Conservation (phyloP, 108 stramenopile genomes). For the Nannochloropsis oceanica region DNA sequence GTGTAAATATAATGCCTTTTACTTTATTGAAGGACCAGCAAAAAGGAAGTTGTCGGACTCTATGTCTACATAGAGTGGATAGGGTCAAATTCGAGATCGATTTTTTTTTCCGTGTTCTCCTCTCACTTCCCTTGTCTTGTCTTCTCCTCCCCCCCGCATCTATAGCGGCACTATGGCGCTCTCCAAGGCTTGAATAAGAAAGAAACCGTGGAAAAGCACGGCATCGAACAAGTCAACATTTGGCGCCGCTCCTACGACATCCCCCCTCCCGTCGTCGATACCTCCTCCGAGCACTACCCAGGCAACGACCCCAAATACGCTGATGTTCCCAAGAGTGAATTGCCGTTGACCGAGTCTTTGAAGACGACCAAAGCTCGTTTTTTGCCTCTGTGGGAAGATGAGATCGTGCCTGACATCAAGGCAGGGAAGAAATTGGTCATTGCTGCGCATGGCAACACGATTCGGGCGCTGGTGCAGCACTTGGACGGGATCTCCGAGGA, state of each 20-base stretch:
- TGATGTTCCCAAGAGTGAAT: slow-evolving; percentile 46
- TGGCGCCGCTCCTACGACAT: slow-evolving; percentile 90
- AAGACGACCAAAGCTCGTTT: slow-evolving; percentile 77
- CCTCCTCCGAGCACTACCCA: slow-evolving; percentile 56
- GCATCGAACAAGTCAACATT: slow-evolving; percentile 80
- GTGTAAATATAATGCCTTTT: too few relatives aligned
- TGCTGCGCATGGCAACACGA: slow-evolving; percentile 94
- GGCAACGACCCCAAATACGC: slow-evolving; percentile 72
- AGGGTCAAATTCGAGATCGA: too few relatives aligned
- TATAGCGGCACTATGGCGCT: slow-evolving; percentile 25
- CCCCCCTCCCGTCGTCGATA: slow-evolving; percentile 71
- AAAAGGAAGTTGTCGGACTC: too few relatives aligned
- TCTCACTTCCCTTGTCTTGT: too few relatives aligned
- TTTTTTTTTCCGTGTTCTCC: too few relatives aligned
- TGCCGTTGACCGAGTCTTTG: slow-evolving; percentile 68
- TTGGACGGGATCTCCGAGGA: slow-evolving; percentile 86
- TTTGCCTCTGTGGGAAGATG: slow-evolving; percentile 72
- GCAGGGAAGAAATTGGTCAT: slow-evolving; percentile 82
- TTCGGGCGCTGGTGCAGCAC: slow-evolving; percentile 95
- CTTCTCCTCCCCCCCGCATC: too few relatives aligned
- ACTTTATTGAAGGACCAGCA: too few relatives aligned
- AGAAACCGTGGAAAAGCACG: slow-evolving; percentile 85
- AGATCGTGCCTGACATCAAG: slow-evolving; percentile 70
- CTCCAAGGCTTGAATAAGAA: slow-evolving; percentile 82
- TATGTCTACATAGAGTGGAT: too few relatives aligned